Conservation (phyloP, 169 alveolate genomes). For the Plasmodium malariae region DNA sequence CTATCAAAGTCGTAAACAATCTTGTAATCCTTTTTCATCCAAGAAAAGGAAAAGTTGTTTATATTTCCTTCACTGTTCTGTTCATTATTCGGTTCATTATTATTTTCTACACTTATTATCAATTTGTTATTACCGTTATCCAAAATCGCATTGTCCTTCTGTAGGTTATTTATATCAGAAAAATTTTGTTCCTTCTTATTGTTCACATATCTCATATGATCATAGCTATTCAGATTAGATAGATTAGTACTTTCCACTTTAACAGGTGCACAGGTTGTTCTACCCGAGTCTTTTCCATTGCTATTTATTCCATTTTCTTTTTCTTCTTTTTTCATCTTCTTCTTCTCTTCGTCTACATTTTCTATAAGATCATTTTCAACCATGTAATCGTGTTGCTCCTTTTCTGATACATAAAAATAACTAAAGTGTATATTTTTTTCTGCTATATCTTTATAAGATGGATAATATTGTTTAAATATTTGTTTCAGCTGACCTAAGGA, state of each 20-base stretch:
- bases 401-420: constrained; percentile 76
- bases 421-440: constrained; percentile 69
- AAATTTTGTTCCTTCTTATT: not conserved
- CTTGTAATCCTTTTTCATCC: constrained; percentile 84
- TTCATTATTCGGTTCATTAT: not conserved
- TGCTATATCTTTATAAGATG: constrained; percentile 37
- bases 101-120: not conserved
- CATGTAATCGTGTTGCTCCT: constrained; percentile 64
- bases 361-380: constrained; percentile 73
- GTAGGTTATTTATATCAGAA: not conserved
- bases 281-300: not conserved
- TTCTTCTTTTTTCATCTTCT: not conserved
- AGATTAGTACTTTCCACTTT: not conserved
- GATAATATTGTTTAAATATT: constrained; percentile 56
- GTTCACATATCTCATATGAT: not conserved
- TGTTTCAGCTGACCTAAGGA: constrained; percentile 71
- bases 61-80: constrained; percentile 26
- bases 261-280: not conserved
- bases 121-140: not conserved
- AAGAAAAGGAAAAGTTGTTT: constrained; percentile 45
- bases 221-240: too few relatives aligned
- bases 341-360: constrained; percentile 11
- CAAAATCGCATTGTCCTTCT: not conserved
- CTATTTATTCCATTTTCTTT: not conserved
- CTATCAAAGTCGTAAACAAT: constrained; percentile 88